Evolutionary conservation across 805 yeast species (phyloP).

Genomic region (Suhomyces pyralidae): DNA sequence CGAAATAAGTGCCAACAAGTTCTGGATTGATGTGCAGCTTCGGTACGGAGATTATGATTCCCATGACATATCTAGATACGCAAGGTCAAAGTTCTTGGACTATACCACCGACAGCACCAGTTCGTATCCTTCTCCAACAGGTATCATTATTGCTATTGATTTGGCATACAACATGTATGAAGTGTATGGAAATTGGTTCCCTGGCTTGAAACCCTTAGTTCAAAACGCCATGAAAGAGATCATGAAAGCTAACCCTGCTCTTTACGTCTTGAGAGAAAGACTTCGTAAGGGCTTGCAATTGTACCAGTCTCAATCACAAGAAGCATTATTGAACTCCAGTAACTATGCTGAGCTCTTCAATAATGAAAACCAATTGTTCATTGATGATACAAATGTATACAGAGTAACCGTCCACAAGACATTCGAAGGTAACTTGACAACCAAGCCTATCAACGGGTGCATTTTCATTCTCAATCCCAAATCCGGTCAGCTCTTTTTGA

Average conservation of each 20-base stretch:
- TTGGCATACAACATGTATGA: constrained; percentile 94
- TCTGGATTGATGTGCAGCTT: constrained; percentile 93
- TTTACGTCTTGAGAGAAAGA: constrained; percentile 88
- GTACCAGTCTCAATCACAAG: constrained; percentile 91
- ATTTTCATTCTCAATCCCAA: constrained; percentile 86
- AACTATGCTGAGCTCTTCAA: constrained; percentile 89
- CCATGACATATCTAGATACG: constrained; percentile 91
- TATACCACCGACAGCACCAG: constrained; percentile 86
- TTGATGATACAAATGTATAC: constrained; percentile 93
- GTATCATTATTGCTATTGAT: constrained; percentile 86
- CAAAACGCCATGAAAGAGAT: constrained; percentile 91
- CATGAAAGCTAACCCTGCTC: constrained; percentile 92
- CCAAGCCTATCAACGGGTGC: constrained; percentile 92
- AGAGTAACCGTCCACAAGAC: constrained; percentile 90
- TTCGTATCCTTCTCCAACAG: constrained; percentile 89
- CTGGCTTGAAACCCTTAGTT: constrained; percentile 85
- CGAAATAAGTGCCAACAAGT: constrained; percentile 60
- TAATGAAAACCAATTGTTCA: constrained; percentile 76
- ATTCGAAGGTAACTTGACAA: constrained; percentile 86
- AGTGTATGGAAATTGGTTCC: constrained; percentile 97
- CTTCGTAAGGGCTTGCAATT: constrained; percentile 91
- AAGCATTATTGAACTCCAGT: constrained; percentile 81
- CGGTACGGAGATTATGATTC: constrained; percentile 97
- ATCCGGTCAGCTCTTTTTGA: constrained; percentile 85
- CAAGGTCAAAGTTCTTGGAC: constrained; percentile 88